Evolutionary conservation across 1,139 yeast species (phyloP).

Genomic region (Geotrichum fermentans): DNA sequence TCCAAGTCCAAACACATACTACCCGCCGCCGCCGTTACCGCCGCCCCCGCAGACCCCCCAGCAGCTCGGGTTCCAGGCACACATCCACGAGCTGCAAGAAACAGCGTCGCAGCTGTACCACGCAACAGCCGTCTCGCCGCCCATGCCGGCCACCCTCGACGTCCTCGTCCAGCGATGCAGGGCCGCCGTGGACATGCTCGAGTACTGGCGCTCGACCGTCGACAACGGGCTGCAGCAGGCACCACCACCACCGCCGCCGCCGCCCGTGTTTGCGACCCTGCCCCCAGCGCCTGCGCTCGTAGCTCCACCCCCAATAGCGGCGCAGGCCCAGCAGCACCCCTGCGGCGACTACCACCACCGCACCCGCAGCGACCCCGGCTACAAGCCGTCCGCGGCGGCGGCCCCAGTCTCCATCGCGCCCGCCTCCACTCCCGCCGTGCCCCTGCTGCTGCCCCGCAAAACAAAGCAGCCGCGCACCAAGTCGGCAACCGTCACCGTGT

Average conservation of each 20-base stretch:
- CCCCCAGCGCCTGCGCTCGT: constrained; percentile 2
- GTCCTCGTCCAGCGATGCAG: constrained; percentile 4
- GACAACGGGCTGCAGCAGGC: neutral
- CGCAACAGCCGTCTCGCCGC: neutral
- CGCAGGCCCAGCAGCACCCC: constrained; percentile 16
- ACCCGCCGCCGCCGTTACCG: neutral
- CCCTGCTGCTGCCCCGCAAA: neutral
- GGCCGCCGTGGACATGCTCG: constrained; percentile 5
- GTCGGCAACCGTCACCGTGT: constrained; percentile 25
- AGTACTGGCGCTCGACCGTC: constrained; percentile 8
- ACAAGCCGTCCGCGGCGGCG: neutral
- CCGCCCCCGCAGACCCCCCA: neutral
- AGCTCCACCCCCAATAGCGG: constrained; percentile 14
- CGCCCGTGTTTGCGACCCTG: neutral
- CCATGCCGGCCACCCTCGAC: neutral
- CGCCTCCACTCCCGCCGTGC: constrained; percentile 3
- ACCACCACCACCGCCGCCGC: neutral
- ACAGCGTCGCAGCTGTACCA: neutral
- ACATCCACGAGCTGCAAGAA: neutral
- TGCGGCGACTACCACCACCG: constrained; percentile 9
- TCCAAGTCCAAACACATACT: too few relatives aligned
- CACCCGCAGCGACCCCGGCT: constrained; percentile 6
- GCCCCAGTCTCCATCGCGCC: constrained; percentile 3
- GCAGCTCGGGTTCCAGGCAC: neutral
- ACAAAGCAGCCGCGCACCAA: neutral